Evolutionary conservation across 495 filamentous ascomycete genomes (phyloP), one percentile per base, ranked within the genome.

Genomic region (Sphaerosporella brunnea): DNA sequence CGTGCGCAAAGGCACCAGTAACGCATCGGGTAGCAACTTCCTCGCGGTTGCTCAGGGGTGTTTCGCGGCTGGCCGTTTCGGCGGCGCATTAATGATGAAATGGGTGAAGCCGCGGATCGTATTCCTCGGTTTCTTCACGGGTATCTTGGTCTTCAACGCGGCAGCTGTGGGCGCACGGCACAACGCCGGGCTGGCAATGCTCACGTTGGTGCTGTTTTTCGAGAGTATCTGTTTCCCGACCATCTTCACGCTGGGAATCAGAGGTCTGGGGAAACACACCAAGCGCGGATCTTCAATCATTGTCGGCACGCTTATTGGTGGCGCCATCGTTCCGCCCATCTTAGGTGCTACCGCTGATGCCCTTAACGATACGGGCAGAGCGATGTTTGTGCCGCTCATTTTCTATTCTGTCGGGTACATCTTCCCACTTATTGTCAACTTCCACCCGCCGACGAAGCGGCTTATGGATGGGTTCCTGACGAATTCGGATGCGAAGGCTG

Each of bases 21-120:
- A 59, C 4, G 58, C 66, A 8, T 61, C 63, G 16, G 73, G 65
- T 54, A 63, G 68, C 1, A 68, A 75, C 51, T 66, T 75, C 52
- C 69, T 79, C 35, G 76, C 80, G 32, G 71, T 76, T 10, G 78
- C 72, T 0, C 80, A 84, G 55, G 77, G 70, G 2, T 64, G 71
- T 30, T 85, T 80, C 53, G 75, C 79, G 3, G 61, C 75, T 30
- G 77, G 74, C 34, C 74, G 78, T 13, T 77, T 76, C 55, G 36
- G 64, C 5, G 71, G 71, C 0, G 63, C 67, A 0, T 62, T 63
- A 0, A 45, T 73, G 0, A 74, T 74, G 71, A 69, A 66, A 48
- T 74, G 61, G 52, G 54, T 69, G 34, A 64, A 64, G n/a, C 65
- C 71, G 2, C 66, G 73, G 19, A 70, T 61, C 58, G 66, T 74